phyloP scores from a whole-genome alignment of 768 basidiomycete genomes.

The Russula sp. region DNA sequence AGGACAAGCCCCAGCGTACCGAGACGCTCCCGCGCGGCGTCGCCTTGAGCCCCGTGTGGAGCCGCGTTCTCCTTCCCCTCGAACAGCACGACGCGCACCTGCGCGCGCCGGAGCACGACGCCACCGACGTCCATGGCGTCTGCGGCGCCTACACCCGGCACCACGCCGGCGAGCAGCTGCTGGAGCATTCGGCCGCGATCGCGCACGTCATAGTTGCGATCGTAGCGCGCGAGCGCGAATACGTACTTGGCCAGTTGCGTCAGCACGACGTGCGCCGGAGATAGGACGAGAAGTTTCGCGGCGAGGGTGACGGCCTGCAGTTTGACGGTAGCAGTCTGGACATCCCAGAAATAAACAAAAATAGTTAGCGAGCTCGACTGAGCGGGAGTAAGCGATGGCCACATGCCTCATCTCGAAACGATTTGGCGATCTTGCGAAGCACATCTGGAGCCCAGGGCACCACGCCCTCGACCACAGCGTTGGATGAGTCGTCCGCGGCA shows the following conservation, averaged over 20 bases:
- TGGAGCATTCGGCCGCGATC: conserved; percentile 80
- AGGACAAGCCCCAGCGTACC: conserved; percentile 63
- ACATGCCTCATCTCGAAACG: conserved; percentile 63
- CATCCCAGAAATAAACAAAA: neutral
- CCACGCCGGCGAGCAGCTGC: conserved; percentile 56
- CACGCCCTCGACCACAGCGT: conserved; percentile 42
- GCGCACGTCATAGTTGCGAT: conserved; percentile 81
- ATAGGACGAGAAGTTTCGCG: conserved; percentile 72
- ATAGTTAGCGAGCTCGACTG: neutral
- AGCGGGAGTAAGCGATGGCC: neutral
- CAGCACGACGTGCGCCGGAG: conserved; percentile 44
- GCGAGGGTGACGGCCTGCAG: conserved; percentile 81
- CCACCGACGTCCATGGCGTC: conserved; percentile 36
- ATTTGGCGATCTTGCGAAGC: conserved; percentile 68
- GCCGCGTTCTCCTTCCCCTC: conserved; percentile 57
- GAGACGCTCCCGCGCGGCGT: conserved; percentile 39
- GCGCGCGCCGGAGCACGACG: conserved; percentile 75
- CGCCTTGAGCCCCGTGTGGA: conserved; percentile 25
- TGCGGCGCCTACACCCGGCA: conserved; percentile 21
- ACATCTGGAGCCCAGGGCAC: conserved; percentile 85
- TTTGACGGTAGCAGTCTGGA: conserved; percentile 62
- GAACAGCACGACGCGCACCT: conserved; percentile 72
- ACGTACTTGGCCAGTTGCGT: conserved; percentile 60
- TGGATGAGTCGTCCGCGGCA: conserved; percentile 43
- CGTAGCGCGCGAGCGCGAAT: conserved; percentile 81